Conservation (phyloP, 495 filamentous ascomycete genomes). For the Friedmanniomyces simplex region DNA sequence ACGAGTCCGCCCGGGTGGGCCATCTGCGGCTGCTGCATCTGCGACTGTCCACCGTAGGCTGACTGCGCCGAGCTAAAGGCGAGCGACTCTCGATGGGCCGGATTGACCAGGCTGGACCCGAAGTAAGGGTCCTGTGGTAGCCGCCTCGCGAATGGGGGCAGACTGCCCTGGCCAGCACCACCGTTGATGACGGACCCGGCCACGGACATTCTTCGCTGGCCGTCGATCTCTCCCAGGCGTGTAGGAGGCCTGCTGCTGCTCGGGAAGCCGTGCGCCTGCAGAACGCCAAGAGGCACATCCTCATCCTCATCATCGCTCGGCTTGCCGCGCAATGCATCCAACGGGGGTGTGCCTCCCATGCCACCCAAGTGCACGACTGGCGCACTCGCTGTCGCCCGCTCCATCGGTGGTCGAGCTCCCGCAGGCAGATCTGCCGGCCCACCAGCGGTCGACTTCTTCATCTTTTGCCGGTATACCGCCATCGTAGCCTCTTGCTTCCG, state of each 20-base stretch:
- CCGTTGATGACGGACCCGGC: conserved; percentile 33
- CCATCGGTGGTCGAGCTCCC: conserved; percentile 10
- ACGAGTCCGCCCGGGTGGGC: conserved; percentile 62
- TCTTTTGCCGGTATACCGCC: conserved; percentile 82
- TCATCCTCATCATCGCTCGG: conserved; percentile 37
- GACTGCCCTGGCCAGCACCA: conserved; percentile 34
- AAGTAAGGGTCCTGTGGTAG: conserved; percentile 84
- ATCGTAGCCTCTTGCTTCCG: conserved; percentile 86
- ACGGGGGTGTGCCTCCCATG: conserved; percentile 11
- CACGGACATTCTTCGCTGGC: conserved; percentile 40
- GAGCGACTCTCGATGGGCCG: conserved; percentile 64
- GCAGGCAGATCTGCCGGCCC: conserved; percentile 24
- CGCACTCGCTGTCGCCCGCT: conserved; percentile 9
- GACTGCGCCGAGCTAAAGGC: conserved; percentile 56
- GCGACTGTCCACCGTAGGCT: conserved; percentile 37
- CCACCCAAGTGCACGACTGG: conserved; percentile 14
- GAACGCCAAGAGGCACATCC: conserved; percentile 63
- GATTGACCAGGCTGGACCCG: conserved; percentile 69
- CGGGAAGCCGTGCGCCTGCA: conserved; percentile 89
- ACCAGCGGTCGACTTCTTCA: conserved; percentile 93
- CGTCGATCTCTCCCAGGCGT: conserved; percentile 53
- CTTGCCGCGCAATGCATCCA: conserved; percentile 16
- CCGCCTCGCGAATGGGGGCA: conserved; percentile 79
- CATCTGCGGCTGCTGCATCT: conserved; percentile 16
- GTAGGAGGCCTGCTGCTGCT: conserved; percentile 70